phyloP scores from a whole-genome alignment of 352 stramenopile genomes.

The Detonula confervacea region DNA sequence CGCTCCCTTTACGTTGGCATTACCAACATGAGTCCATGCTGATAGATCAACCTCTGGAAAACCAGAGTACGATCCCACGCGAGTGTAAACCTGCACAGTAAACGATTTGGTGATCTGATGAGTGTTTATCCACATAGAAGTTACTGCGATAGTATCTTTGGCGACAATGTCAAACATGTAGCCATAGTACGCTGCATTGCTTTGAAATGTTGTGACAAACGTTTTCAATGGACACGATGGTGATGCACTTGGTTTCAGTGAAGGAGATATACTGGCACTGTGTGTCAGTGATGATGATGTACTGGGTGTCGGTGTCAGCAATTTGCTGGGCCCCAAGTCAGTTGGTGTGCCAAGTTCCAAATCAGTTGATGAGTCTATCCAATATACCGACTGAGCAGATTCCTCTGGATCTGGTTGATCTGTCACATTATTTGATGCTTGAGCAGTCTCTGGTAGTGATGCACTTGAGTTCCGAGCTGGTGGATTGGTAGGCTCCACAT shows the following conservation, averaged over 20 bases:
- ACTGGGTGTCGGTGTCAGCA: background rate
- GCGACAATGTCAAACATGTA: constrained; percentile 35
- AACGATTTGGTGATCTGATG: background rate
- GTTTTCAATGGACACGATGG: background rate
- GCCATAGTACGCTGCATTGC: constrained; percentile 7
- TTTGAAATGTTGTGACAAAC: constrained; percentile 24
- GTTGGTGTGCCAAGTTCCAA: too few relatives aligned
- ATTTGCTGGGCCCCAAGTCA: constrained; percentile 4
- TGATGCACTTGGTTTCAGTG: background rate
- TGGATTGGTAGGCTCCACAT: too few relatives aligned
- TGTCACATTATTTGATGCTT: too few relatives aligned
- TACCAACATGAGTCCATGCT: constrained; percentile 11
- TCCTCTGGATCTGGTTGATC: too few relatives aligned
- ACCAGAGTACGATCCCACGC: constrained; percentile 28
- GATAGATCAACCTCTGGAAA: constrained; percentile 25
- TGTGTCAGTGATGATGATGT: background rate
- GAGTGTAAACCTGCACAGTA: constrained; percentile 34
- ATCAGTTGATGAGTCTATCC: too few relatives aligned
- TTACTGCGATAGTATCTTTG: constrained; percentile 13
- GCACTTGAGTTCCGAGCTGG: too few relatives aligned
- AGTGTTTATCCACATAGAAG: constrained; percentile 11
- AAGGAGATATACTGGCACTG: background rate
- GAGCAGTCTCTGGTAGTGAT: too few relatives aligned
- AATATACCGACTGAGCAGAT: too few relatives aligned
- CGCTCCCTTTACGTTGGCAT: constrained; percentile 8